Evolutionary conservation across 2,329 filamentous ascomycete species (phyloP), one percentile per base, ranked within the genome.

Genomic region (Monilinia aucupariae): DNA sequence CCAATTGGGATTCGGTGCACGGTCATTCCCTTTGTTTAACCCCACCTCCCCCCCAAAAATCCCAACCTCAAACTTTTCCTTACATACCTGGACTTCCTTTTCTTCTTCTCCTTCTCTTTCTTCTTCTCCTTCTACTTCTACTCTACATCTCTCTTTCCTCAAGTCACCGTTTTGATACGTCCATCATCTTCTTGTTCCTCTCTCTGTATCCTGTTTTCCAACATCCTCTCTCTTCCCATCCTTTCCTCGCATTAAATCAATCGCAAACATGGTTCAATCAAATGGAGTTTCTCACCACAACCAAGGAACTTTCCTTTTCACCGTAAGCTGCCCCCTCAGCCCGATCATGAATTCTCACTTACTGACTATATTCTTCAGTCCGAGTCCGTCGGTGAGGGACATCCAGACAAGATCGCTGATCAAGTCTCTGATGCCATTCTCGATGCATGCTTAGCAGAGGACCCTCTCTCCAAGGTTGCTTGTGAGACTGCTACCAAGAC

Each of bases 401-500:
- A 96, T 82, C 91, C 92, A 74, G 92, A 96, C 80, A 96, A 96
- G 89, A 96, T 96, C 77, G 91, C 90, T 78, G 94, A 99, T 78
- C 94, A 99, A 83, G 91, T 97, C 58, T 97, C 93, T 68, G 94
- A 99, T 82, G 93, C 94, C 74, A 86, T 99, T 75, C 92, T 99
- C 82, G 94, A 99, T 84, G 94, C 94, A 81, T 97, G 94, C 82
- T 83, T 99, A 75, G 83, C 83, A 68, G 89, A 94, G 80, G 94
- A 99, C 78, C 93, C 93, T 70, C 86, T 97, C 76, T 97, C 94
- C 83, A 99, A 97, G 85, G 89, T 97, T 73, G 94, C 94, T 78
- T 99, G 94, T 80, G 94, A 99, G 85, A 97, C 93, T 71, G 94
- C 94, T 75, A 96, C 94, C 82, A 99, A 99, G 90, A 99, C 94